phyloP scores from a whole-genome alignment of 2,329 filamentous ascomycete species.

The Ophiostoma fasciatum region DNA sequence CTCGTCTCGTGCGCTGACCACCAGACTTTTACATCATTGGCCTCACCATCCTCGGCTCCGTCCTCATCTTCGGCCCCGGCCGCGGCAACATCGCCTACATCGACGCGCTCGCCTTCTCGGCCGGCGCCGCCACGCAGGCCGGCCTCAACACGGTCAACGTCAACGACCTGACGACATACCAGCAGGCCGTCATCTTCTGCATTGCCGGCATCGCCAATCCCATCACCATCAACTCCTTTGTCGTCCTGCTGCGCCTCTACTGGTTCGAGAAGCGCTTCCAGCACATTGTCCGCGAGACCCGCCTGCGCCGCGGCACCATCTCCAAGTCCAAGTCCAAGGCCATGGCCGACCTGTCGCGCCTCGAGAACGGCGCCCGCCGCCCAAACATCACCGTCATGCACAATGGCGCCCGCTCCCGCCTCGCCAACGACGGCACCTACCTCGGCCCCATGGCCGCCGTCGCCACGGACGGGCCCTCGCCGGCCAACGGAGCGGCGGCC shows the following conservation, averaged over 20 bases:
- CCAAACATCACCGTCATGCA: constrained; percentile 53
- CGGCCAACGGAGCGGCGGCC: too few relatives aligned
- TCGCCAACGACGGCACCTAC: constrained; percentile 47
- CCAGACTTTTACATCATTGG: constrained; percentile 55
- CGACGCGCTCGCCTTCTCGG: constrained; percentile 80
- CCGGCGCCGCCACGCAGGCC: constrained; percentile 77
- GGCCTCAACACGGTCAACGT: constrained; percentile 72
- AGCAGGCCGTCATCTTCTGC: constrained; percentile 59
- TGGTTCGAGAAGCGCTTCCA: constrained; percentile 98
- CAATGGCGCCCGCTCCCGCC: constrained; percentile 35
- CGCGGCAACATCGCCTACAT: constrained; percentile 55
- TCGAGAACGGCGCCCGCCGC: constrained; percentile 50
- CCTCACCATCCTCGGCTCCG: constrained; percentile 56
- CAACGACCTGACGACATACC: constrained; percentile 53
- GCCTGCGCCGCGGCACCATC: constrained; percentile 48
- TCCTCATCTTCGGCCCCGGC: constrained; percentile 54
- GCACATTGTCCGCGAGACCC: constrained; percentile 61
- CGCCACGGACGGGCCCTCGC: constrained; percentile 1
- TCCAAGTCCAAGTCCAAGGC: constrained; percentile 43
- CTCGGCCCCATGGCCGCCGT: constrained; percentile 20
- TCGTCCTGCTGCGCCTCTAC: constrained; percentile 86
- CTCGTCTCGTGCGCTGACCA: too few relatives aligned
- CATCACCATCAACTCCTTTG: constrained; percentile 68
- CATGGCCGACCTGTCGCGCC: constrained; percentile 27
- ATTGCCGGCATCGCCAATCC: constrained; percentile 64